Percentiles rank a stretch among this genome's conserved stretches.
phyloP scores from a whole-genome alignment of 306 rosid species.

The Vigna unguiculata region DNA sequence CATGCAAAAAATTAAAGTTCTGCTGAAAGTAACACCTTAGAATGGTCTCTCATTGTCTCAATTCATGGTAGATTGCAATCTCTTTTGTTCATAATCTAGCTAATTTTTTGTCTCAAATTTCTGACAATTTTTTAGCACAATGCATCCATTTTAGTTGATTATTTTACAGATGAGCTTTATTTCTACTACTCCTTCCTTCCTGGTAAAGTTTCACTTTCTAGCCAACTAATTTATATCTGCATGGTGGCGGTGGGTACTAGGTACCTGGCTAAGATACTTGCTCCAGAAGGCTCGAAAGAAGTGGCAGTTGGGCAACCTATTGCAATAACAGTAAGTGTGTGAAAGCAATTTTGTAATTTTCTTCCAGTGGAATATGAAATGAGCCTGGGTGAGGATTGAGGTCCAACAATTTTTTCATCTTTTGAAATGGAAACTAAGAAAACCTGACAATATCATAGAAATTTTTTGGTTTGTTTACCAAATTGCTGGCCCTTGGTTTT shows the following conservation, averaged over 20 bases:
- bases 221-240: slow-evolving; percentile 30
- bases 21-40: not conserved
- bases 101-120: slow-evolving; percentile 16
- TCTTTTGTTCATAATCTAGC: slow-evolving; percentile 5
- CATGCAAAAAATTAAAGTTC: slow-evolving; percentile 19
- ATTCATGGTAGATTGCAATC: slow-evolving; percentile 20
- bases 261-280: slow-evolving; percentile 89
- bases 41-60: slow-evolving; percentile 22
- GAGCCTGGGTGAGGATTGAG: slow-evolving; percentile 22
- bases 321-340: slow-evolving; percentile 90
- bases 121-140: slow-evolving; percentile 15
- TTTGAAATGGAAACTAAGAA: slow-evolving; percentile 31
- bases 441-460: slow-evolving; percentile 1
- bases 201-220: slow-evolving; percentile 15
- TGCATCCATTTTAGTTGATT: slow-evolving; percentile 17
- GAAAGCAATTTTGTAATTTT: slow-evolving; percentile 29
- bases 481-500: slow-evolving; percentile 17
- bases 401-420: slow-evolving; percentile 30
- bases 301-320: slow-evolving; percentile 94
- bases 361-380: slow-evolving; percentile 30
- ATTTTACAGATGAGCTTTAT: slow-evolving; percentile 31
- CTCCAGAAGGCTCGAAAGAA: slow-evolving; percentile 90
- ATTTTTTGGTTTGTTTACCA: slow-evolving; percentile 34
- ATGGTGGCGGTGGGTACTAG: slow-evolving; percentile 46
- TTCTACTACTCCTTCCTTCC: slow-evolving; percentile 25